Conservation (phyloP, 2,329 filamentous ascomycete species). For the Delphinella strobiligena region DNA sequence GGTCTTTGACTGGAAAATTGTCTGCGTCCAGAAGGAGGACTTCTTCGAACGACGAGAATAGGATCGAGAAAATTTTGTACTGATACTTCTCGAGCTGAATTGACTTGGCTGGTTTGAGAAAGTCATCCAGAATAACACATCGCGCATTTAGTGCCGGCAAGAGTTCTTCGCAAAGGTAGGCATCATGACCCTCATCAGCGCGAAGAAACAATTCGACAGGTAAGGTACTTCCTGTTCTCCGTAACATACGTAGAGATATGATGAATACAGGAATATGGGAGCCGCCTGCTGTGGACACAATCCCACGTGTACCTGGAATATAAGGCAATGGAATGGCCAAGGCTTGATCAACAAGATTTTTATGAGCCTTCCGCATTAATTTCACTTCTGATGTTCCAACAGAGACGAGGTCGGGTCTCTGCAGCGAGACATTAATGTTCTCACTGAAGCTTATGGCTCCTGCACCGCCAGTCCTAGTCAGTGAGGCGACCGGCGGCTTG, state of each 20-base stretch:
- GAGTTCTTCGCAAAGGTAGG: constrained; percentile 31
- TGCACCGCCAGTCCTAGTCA: constrained; percentile 5
- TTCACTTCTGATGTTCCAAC: constrained; percentile 1
- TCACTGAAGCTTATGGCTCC: constrained; percentile 4
- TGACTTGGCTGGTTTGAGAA: constrained; percentile 17
- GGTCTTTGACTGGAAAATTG: constrained; percentile 31
- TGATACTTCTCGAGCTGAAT: constrained; percentile 32
- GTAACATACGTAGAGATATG: constrained; percentile 24
- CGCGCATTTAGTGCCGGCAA: constrained; percentile 30
- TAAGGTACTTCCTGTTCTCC: constrained; percentile 29
- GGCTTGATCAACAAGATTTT: background rate
- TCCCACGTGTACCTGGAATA: constrained; percentile 4
- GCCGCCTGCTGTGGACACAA: constrained; percentile 7
- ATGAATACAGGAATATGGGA: constrained; percentile 7
- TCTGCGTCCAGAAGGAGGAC: constrained; percentile 39
- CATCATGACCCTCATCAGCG: constrained; percentile 24
- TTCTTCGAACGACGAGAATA: constrained; percentile 38
- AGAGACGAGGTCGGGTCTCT: constrained; percentile 4
- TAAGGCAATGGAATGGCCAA: constrained; percentile 3
- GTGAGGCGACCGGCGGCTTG: constrained; percentile 4
- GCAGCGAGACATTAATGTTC: constrained; percentile 3
- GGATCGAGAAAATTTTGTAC: constrained; percentile 36
- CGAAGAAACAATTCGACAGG: constrained; percentile 36
- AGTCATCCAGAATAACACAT: constrained; percentile 32
- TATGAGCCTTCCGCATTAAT: constrained; percentile 4